phyloP scores from a whole-genome alignment of 495 filamentous ascomycete genomes.

The Aspergillus wentii region DNA sequence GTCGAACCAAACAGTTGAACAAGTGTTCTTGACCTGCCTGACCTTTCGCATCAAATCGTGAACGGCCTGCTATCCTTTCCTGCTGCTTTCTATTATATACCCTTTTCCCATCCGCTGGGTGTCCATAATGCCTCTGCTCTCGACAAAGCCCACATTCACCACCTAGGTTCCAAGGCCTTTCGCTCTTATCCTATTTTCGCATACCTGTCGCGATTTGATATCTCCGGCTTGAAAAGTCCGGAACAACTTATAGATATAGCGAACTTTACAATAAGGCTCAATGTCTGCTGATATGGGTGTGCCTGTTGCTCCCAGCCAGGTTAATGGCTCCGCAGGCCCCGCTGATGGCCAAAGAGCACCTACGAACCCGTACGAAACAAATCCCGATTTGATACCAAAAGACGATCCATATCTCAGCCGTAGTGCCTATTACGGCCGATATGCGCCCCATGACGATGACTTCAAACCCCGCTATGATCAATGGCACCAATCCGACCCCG shows the following conservation, averaged over 20 bases:
- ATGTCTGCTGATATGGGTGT: slow-evolving; percentile 23
- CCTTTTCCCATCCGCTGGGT: too few species aligned
- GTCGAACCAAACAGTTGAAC: neutral
- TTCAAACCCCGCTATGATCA: slow-evolving; percentile 31
- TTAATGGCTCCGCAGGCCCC: slow-evolving; percentile 19
- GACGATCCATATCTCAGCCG: slow-evolving; percentile 34
- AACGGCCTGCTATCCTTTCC: too few species aligned
- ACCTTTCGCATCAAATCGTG: too few species aligned
- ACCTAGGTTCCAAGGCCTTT: neutral
- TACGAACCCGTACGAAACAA: slow-evolving; percentile 33
- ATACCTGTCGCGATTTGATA: too few species aligned
- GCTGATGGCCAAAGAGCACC: slow-evolving; percentile 8
- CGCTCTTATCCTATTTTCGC: neutral
- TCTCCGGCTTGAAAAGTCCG: too few species aligned
- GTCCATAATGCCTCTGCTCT: slow-evolving; percentile 25
- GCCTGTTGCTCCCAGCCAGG: slow-evolving; percentile 15
- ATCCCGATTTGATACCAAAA: slow-evolving; percentile 23
- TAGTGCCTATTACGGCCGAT: slow-evolving; percentile 40
- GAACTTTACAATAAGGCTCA: too few species aligned
- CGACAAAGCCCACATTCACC: slow-evolving; percentile 13
- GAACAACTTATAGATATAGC: too few species aligned
- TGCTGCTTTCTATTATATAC: too few species aligned
- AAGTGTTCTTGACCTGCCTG: too few species aligned
- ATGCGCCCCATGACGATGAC: slow-evolving; percentile 30
- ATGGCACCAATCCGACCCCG: slow-evolving; percentile 30